Evolutionary conservation across 371 early-diverging fungal genomes (phyloP), one percentile per base, ranked within the genome.

Genomic region (Mucor mucedo): DNA sequence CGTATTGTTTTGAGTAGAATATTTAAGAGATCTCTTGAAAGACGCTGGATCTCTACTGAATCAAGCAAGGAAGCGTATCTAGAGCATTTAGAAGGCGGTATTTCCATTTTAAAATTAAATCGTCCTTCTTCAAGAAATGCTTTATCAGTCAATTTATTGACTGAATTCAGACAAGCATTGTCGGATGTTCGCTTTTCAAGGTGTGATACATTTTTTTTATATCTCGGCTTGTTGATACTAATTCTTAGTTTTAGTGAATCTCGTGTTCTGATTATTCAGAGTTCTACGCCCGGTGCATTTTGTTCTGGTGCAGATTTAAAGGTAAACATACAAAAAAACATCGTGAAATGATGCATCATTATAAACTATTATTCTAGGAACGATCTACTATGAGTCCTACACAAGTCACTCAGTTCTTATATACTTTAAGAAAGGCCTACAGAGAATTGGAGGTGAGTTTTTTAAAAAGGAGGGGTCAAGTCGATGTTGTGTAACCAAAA

Each of bases 291-390:
- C 44, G 81, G 89, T 4, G 95, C 93, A 21, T 98, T 98, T 70
- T 97, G 97, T 71, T 95, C 98, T 5, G 98, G 98, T 38, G 98
- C 98, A 3, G 98, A 98, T 74, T 76, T 98, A 66, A 96, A 95
- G 82, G 93, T 91, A 81, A 48, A 35, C 1, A 55, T 38, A 16
- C 6, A 14, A 45, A 21, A 21, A 7, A 47, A 21, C 16, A 21
- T 21, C 3, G 4, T 27, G 16, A 5, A 45, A 14, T 45, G 6
- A n/a, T n/a, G n/a, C n/a, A n/a, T n/a, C 5, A 28, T 41, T 49
- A 11, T 40, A 29, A 30, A 27, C 30, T 0, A 5, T 27, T 8
- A 48, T 4, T 3, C 16, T 4, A 93, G 90, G 98, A 98, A 71
- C 88, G 98, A 13, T 85, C 88, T 5, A 87, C 84, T 14, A 98